phyloP scores from a whole-genome alignment of 768 basidiomycete genomes.

The Paxillus ammoniavirescens region DNA sequence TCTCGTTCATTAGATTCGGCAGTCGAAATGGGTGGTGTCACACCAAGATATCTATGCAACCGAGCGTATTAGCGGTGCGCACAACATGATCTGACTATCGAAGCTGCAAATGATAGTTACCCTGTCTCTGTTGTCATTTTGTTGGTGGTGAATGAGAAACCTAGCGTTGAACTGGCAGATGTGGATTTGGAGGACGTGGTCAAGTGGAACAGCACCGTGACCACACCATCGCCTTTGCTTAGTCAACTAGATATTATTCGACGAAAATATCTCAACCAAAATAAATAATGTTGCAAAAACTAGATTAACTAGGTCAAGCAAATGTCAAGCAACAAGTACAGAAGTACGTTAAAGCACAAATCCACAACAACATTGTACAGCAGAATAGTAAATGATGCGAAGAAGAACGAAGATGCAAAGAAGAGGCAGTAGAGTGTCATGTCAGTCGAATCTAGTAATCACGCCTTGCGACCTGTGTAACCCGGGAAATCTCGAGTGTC shows the following conservation, averaged over 20 bases:
- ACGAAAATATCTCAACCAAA: neutral
- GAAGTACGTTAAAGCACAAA: too few species aligned
- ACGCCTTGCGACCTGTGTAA: slow-evolving; percentile 15
- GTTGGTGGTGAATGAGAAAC: slow-evolving; percentile 5
- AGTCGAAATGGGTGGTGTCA: slow-evolving; percentile 83
- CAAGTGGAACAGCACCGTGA: slow-evolving; percentile 10
- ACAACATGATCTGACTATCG: slow-evolving; percentile 2
- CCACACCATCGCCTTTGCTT: slow-evolving; percentile 17
- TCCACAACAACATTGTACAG: neutral
- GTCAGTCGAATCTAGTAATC: neutral
- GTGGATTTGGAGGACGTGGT: slow-evolving; percentile 13
- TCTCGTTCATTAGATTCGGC: slow-evolving; percentile 73
- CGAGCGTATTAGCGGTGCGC: slow-evolving; percentile 8
- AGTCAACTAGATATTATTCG: slow-evolving; percentile 12
- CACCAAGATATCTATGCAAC: slow-evolving; percentile 64
- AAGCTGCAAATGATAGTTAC: slow-evolving; percentile 25
- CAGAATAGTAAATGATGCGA: slow-evolving; percentile 3
- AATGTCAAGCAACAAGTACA: neutral
- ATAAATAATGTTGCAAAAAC: neutral
- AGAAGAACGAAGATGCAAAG: neutral
- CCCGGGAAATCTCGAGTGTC: slow-evolving; percentile 17
- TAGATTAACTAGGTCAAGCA: too few species aligned
- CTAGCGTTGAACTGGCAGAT: slow-evolving; percentile 4
- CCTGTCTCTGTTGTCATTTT: slow-evolving; percentile 43
- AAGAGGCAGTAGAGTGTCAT: neutral